Percentiles rank a stretch among this genome's conserved stretches.
phyloP scores from a whole-genome alignment of 1,284 basidiomycete species.

The Ustilago esculenta region DNA sequence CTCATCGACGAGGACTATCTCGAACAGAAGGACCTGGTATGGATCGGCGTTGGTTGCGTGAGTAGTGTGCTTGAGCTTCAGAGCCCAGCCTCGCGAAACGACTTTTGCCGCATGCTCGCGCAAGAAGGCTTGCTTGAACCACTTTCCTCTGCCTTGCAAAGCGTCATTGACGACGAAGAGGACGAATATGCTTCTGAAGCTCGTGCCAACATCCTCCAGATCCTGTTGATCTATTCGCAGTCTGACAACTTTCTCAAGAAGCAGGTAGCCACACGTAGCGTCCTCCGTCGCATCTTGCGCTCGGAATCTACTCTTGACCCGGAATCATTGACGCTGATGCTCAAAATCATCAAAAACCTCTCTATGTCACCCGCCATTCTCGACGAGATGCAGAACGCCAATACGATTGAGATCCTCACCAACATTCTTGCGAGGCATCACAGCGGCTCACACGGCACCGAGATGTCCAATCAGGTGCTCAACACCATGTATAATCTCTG shows the following conservation, averaged over 20 bases:
- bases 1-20: conserved; percentile 95
- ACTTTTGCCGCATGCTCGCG: conserved; percentile 98
- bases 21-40: conserved; percentile 86
- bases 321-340: conserved; percentile 83
- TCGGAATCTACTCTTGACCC: conserved; percentile 70
- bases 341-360: conserved; percentile 94
- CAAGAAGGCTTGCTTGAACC: conserved; percentile 93
- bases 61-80: conserved; percentile 90
- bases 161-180: conserved; percentile 81
- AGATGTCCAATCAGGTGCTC: conserved; percentile 61
- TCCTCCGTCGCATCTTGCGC: conserved; percentile 79
- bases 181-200: conserved; percentile 73
- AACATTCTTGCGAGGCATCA: conserved; percentile 83
- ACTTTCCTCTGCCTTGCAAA: conserved; percentile 84
- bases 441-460: conserved; percentile 81
- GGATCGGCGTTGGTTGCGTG: conserved; percentile 92
- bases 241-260: conserved; percentile 90
- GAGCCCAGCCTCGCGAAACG: conserved; percentile 93
- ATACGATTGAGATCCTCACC: conserved; percentile 89
- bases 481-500: conserved; percentile 64
- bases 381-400: conserved; percentile 93
- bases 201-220: conserved; percentile 87
- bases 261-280: conserved; percentile 86
- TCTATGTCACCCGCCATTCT: conserved; percentile 85
- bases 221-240: conserved; percentile 90